phyloP scores from a whole-genome alignment of 2,329 filamentous ascomycete genomes.

The Tympanopsis confertula region DNA sequence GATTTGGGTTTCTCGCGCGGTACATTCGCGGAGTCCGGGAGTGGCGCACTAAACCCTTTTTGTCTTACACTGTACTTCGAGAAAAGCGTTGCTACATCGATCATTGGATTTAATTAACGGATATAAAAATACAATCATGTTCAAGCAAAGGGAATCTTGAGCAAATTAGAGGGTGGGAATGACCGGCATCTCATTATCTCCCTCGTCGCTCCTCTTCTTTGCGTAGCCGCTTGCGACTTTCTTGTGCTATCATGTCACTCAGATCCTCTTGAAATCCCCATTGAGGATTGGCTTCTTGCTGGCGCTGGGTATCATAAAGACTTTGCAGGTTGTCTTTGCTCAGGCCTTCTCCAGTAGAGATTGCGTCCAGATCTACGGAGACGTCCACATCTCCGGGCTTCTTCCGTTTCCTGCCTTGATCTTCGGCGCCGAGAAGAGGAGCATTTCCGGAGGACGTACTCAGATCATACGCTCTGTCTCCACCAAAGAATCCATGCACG shows the following conservation, averaged over 20 bases:
- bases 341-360: slow-evolving; percentile 65
- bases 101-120: too few species aligned
- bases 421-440: slow-evolving; percentile 70
- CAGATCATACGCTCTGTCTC: slow-evolving; percentile 86
- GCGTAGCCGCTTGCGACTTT: slow-evolving; percentile 82
- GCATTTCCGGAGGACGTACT: slow-evolving; percentile 36
- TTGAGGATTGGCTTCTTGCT: slow-evolving; percentile 56
- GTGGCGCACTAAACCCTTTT: too few species aligned
- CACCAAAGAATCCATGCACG: slow-evolving; percentile 89
- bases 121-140: too few species aligned
- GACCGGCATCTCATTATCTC: slow-evolving; percentile 43
- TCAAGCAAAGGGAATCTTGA: too few species aligned
- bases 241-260: slow-evolving; percentile 89
- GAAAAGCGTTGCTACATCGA: too few species aligned
- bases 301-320: slow-evolving; percentile 65
- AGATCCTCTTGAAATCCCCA: slow-evolving; percentile 78
- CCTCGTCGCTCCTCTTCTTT: slow-evolving; percentile 67
- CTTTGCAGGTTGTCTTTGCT: slow-evolving; percentile 73
- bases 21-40: too few species aligned
- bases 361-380: slow-evolving; percentile 73
- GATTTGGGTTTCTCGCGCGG: too few species aligned
- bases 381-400: slow-evolving; percentile 94
- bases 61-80: too few species aligned
- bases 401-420: slow-evolving; percentile 66
- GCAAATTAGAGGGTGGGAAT: too few species aligned